These are phyloP conservation scores for Boletellus deceptivus DNA, from an alignment of 1,284 basidiomycete species.

Conservation along the genomic window DNA sequence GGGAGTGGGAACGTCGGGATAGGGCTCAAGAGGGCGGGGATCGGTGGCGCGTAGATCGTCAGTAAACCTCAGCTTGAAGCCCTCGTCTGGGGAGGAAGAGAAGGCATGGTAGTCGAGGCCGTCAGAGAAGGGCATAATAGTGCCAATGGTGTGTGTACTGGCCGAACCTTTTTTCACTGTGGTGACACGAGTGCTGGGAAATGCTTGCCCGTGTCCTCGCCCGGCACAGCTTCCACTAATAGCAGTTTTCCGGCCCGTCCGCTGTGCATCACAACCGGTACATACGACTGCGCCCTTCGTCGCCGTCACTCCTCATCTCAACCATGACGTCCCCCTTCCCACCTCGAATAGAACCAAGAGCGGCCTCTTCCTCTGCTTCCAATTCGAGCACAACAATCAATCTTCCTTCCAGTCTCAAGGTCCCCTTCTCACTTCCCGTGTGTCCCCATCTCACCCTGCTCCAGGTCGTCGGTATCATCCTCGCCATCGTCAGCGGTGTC, in stretches of 20 bases:
- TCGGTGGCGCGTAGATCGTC: conserved; percentile 13
- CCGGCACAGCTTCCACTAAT: conserved; percentile 6
- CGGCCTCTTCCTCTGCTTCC: conserved; percentile 30
- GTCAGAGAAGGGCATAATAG: conserved; percentile 16
- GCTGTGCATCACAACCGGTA: neutral
- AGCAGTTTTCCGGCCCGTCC: conserved; percentile 7
- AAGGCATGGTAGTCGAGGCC: neutral
- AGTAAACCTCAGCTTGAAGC: conserved; percentile 11
- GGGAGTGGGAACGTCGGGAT: conserved; percentile 12
- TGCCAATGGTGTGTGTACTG: neutral
- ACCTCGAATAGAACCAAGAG: conserved; percentile 14
- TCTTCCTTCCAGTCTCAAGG: conserved; percentile 36
- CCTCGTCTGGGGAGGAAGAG: conserved; percentile 6
- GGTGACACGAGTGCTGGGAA: no score
- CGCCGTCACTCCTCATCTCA: neutral
- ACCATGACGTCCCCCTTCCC: conserved; percentile 18
- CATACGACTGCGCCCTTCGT: neutral
- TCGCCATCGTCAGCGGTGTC: conserved; percentile 82
- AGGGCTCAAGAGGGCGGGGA: conserved; percentile 3
- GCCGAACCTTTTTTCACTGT: conserved; percentile 1
- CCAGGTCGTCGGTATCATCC: conserved; percentile 74
- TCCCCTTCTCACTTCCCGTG: conserved; percentile 3
- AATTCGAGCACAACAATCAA: conserved; percentile 18
- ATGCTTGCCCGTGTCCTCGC: neutral
- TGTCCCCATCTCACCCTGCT: neutral